These are phyloP conservation scores for Vaucheria bursata DNA, from an alignment of 352 stramenopile species.

Conservation along the genomic window DNA sequence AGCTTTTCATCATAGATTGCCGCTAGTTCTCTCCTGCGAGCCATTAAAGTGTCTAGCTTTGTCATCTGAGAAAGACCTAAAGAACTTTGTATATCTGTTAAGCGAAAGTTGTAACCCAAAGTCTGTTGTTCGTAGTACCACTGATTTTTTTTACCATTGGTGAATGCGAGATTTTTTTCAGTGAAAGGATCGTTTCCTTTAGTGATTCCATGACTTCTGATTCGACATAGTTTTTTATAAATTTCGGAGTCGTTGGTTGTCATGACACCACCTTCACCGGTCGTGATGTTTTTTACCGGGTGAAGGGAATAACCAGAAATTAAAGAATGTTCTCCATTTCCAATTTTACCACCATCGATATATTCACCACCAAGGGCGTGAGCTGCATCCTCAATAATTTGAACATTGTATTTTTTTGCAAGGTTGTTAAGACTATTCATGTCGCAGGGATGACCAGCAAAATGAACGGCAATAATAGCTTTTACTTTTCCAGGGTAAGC, in stretches of 20 bases:
- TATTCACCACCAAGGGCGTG: not conserved
- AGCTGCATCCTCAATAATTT: not conserved
- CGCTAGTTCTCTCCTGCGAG: not conserved
- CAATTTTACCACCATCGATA: too few species aligned
- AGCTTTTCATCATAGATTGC: not conserved
- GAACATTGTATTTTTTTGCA: not conserved
- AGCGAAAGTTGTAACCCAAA: not conserved
- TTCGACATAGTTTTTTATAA: not conserved
- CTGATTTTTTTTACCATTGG: too few species aligned
- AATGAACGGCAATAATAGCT: not conserved
- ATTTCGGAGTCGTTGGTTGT: not conserved
- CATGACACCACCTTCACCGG: not conserved
- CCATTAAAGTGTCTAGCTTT: not conserved
- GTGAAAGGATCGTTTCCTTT: not conserved
- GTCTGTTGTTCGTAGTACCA: not conserved
- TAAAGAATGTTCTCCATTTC: not conserved
- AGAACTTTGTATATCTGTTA: not conserved
- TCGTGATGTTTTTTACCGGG: not conserved
- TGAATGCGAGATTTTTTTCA: too few species aligned
- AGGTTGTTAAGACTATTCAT: not conserved
- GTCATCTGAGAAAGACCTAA: not conserved
- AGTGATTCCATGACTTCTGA: conserved; percentile 1
- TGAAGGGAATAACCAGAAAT: not conserved
- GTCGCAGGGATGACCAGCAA: not conserved
- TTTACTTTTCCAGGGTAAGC: too few species aligned